phyloP scores from a whole-genome alignment of 2,329 filamentous ascomycete species.

The Fusarium concolor region DNA sequence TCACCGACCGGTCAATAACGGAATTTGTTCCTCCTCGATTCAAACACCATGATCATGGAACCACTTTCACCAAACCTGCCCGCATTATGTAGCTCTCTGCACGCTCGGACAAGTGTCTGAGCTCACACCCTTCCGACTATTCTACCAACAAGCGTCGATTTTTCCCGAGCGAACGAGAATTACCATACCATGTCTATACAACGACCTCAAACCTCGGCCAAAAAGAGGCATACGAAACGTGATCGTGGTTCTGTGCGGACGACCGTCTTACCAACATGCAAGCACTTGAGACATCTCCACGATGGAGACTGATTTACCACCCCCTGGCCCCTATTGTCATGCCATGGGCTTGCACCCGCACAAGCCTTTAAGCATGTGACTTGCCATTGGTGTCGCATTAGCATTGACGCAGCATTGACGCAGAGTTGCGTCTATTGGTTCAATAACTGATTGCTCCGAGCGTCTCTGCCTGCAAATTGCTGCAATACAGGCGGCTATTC shows the following conservation, averaged over 20 bases:
- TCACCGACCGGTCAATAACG: conserved; percentile 16
- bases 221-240: conserved; percentile 27
- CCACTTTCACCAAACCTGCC: conserved; percentile 7
- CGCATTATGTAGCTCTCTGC: background rate
- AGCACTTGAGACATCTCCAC: conserved; percentile 42
- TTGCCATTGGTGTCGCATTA: conserved; percentile 22
- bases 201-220: background rate
- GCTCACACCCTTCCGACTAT: conserved; percentile 21
- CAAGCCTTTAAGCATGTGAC: conserved; percentile 44
- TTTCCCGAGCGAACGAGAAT: background rate
- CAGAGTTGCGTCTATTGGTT: conserved; percentile 29
- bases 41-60: conserved; percentile 19
- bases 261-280: conserved; percentile 26
- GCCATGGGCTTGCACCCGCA: conserved; percentile 41
- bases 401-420: conserved; percentile 2
- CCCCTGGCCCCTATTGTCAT: conserved; percentile 27
- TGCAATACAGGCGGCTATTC: background rate
- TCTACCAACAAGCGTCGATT: background rate
- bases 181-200: background rate
- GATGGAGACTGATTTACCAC: conserved; percentile 23
- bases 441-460: background rate
- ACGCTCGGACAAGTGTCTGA: background rate
- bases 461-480: background rate
- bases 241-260: conserved; percentile 24
- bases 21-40: conserved; percentile 10